phyloP scores from a whole-genome alignment of 495 filamentous ascomycete species.

The Pseudoneurospora amorphoporcata region DNA sequence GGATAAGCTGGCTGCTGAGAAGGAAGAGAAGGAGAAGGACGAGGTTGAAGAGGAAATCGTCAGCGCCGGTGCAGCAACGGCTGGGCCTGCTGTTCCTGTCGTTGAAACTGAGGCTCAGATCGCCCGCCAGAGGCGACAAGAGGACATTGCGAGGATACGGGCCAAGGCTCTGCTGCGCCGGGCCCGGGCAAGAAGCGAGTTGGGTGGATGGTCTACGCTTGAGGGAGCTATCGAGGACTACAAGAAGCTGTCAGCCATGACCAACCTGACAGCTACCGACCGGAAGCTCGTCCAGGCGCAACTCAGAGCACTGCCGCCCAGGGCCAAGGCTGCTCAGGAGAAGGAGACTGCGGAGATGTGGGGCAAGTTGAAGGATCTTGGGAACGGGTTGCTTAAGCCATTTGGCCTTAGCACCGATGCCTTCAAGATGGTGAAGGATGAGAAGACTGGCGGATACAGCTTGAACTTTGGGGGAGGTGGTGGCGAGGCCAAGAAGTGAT shows the following conservation, averaged over 20 bases:
- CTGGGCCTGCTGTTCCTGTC: constrained; percentile 24
- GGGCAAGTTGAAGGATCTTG: constrained; percentile 87
- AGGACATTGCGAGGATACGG: constrained; percentile 66
- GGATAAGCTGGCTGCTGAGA: constrained; percentile 30
- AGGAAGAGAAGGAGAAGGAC: constrained; percentile 45
- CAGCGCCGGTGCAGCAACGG: constrained; percentile 40
- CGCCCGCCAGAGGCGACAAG: constrained; percentile 28
- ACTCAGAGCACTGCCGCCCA: constrained; percentile 50
- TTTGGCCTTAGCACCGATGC: constrained; percentile 89
- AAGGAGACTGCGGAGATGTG: constrained; percentile 92
- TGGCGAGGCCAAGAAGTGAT: constrained; percentile 2
- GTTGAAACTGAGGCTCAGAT: constrained; percentile 28
- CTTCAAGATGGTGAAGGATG: constrained; percentile 88
- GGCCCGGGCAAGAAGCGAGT: constrained; percentile 60
- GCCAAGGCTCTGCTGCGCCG: constrained; percentile 80
- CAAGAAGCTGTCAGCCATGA: constrained; percentile 44
- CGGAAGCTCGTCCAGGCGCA: constrained; percentile 54
- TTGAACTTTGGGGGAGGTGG: constrained; percentile 63
- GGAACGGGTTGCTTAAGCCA: constrained; percentile 83
- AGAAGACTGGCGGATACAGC: constrained; percentile 81
- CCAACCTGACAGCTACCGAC: constrained; percentile 53
- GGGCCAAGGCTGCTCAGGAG: constrained; percentile 65
- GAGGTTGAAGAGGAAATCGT: constrained; percentile 50
- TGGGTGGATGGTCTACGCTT: constrained; percentile 70
- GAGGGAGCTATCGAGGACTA: constrained; percentile 74